Evolutionary conservation across 2,329 filamentous ascomycete species (phyloP).

Genomic region (Diaporthe capsici): DNA sequence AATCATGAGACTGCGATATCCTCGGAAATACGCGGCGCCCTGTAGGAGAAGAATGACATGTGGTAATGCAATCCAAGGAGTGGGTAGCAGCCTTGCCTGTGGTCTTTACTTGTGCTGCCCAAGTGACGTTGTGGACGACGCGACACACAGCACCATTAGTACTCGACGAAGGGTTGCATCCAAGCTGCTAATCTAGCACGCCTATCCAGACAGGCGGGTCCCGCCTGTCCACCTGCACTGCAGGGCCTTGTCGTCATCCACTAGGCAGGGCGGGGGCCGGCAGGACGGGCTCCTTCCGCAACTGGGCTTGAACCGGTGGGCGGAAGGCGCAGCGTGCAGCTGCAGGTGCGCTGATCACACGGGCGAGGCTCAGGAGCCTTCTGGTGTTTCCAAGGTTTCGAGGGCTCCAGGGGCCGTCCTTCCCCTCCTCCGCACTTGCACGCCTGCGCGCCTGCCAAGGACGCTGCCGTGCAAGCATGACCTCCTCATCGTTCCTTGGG

Average conservation of each 20-base stretch:
- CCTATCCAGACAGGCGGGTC: slow-evolving; percentile 12
- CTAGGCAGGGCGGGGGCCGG: neutral
- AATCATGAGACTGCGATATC: neutral
- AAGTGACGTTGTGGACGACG: neutral
- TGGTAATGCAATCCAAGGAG: no score
- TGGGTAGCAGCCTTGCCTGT: neutral
- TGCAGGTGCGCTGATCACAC: slow-evolving; percentile 25
- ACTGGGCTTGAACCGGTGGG: slow-evolving; percentile 2
- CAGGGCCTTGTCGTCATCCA: neutral
- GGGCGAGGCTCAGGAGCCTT: neutral
- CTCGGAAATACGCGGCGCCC: no score
- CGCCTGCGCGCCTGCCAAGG: slow-evolving; percentile 8
- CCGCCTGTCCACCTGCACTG: neutral
- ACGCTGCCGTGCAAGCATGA: slow-evolving; percentile 9
- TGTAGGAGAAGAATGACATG: no score
- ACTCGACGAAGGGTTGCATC: neutral
- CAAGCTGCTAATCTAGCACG: neutral
- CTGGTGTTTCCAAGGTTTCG: neutral
- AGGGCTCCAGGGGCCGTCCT: neutral
- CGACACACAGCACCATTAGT: neutral
- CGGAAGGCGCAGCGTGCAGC: neutral
- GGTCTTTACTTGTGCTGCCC: neutral
- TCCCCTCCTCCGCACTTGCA: slow-evolving; percentile 15
- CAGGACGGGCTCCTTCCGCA: slow-evolving; percentile 8
- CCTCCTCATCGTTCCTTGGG: slow-evolving; percentile 17